These are phyloP conservation scores for Arachnomyces sp. DNA, from an alignment of 2,329 filamentous ascomycete species.

Conservation along the genomic window DNA sequence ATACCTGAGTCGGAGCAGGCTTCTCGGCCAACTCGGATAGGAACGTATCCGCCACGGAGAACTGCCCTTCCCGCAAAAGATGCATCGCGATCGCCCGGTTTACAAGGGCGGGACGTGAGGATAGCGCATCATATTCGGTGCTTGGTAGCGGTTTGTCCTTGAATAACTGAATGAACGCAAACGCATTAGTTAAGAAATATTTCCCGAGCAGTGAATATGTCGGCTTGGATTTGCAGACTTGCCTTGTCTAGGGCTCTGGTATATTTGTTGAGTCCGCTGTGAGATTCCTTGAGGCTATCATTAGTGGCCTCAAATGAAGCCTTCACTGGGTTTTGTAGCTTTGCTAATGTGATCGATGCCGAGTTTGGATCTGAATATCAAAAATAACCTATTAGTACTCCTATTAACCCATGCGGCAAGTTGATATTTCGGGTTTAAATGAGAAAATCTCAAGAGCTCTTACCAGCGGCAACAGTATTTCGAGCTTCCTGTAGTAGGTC, in stretches of 20 bases:
- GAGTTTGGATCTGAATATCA: slow-evolving; percentile 55
- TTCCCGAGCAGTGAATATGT: background rate
- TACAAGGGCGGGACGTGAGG: slow-evolving; percentile 66
- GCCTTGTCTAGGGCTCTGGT: slow-evolving; percentile 79
- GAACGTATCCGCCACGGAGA: slow-evolving; percentile 78
- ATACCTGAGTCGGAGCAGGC: slow-evolving; percentile 29
- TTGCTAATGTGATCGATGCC: slow-evolving; percentile 67
- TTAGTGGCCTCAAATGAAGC: slow-evolving; percentile 72
- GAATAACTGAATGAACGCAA: slow-evolving; percentile 45
- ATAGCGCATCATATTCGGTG: slow-evolving; percentile 73
- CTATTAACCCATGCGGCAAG: background rate
- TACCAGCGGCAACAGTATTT: slow-evolving; percentile 65
- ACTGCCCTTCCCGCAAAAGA: slow-evolving; percentile 87
- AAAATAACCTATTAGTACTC: slow-evolving; percentile 13
- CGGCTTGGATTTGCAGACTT: slow-evolving; percentile 12
- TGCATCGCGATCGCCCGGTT: slow-evolving; percentile 97
- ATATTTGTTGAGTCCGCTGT: slow-evolving; percentile 75
- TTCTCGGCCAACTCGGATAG: slow-evolving; percentile 59
- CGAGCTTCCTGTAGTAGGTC: slow-evolving; percentile 66
- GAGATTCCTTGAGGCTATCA: slow-evolving; percentile 72
- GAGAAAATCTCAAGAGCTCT: slow-evolving; percentile 9
- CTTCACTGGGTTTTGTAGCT: slow-evolving; percentile 79
- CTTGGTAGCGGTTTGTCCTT: slow-evolving; percentile 63
- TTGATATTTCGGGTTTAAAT: no score
- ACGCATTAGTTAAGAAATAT: slow-evolving; percentile 3